Evolutionary conservation across 116 monocot species (phyloP).

Genomic region (Cymodocea nodosa): DNA sequence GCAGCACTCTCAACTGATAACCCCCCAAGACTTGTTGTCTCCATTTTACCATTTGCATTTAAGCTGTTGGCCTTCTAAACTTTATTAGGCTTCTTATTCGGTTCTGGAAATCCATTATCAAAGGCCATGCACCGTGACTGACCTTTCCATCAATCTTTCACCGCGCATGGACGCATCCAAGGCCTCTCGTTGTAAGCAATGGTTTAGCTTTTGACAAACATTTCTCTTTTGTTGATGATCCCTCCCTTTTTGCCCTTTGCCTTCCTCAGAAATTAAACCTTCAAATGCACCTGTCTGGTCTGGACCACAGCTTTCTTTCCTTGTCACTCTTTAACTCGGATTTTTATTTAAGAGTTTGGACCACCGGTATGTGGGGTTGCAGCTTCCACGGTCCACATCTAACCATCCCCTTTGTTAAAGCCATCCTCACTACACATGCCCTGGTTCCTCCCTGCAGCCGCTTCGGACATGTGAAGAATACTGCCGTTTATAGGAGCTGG

Average conservation of each 20-base stretch:
- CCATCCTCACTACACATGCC: not conserved
- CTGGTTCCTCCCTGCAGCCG: not conserved
- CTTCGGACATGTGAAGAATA: constrained; percentile 4
- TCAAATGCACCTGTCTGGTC: not conserved
- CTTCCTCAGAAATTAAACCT: not conserved
- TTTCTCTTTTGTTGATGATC: not conserved
- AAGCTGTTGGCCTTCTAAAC: not conserved
- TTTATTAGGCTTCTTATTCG: not conserved
- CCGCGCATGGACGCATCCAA: no score
- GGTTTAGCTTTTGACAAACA: not conserved
- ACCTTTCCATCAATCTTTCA: no score
- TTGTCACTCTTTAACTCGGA: not conserved
- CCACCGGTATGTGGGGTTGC: not conserved
- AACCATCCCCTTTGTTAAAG: not conserved
- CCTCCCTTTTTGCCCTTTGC: not conserved
- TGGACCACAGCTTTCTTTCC: not conserved
- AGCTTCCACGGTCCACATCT: not conserved
- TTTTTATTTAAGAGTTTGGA: constrained; percentile 1
- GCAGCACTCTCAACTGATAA: no score
- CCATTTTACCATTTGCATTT: no score
- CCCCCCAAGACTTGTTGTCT: no score
- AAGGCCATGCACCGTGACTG: not conserved
- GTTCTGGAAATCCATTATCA: not conserved
- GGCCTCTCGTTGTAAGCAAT: no score
- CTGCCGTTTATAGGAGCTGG: constrained; percentile 1